Conservation (phyloP, 2,329 filamentous ascomycete genomes). For the Biscogniauxia sp. region DNA sequence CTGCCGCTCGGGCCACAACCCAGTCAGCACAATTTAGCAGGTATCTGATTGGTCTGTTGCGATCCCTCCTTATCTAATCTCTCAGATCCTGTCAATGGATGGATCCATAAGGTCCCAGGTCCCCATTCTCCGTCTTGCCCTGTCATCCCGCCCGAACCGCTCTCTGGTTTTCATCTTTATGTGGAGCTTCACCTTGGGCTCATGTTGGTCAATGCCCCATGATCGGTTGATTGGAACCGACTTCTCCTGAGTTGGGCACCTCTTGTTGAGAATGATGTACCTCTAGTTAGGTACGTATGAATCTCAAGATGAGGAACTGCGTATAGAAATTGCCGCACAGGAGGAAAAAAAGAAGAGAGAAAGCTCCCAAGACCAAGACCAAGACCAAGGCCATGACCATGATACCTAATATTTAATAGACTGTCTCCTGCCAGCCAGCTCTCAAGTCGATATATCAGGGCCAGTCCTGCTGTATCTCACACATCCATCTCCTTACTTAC, state of each 20-base stretch:
- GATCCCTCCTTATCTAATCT: too few species aligned
- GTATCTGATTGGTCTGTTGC: background rate
- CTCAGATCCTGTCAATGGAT: too few species aligned
- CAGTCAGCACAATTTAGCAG: background rate
- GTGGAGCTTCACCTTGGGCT: background rate
- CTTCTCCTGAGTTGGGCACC: background rate
- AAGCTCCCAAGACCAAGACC: too few species aligned
- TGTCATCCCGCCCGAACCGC: background rate
- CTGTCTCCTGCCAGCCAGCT: too few species aligned
- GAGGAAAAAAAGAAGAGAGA: background rate
- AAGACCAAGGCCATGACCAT: too few species aligned
- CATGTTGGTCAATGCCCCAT: background rate
- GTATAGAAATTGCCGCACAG: background rate
- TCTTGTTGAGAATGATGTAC: background rate
- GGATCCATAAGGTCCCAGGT: background rate
- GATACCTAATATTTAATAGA: too few species aligned
- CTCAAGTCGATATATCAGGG: too few species aligned
- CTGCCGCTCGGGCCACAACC: background rate
- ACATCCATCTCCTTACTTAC: background rate
- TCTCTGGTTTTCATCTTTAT: background rate
- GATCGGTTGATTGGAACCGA: background rate
- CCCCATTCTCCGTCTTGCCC: background rate
- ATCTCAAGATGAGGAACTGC: background rate
- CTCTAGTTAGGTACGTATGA: background rate
- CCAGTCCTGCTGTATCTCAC: too few species aligned